Conservation (phyloP, 2,329 filamentous ascomycete genomes). For the Paraphaeosphaeria minitans region DNA sequence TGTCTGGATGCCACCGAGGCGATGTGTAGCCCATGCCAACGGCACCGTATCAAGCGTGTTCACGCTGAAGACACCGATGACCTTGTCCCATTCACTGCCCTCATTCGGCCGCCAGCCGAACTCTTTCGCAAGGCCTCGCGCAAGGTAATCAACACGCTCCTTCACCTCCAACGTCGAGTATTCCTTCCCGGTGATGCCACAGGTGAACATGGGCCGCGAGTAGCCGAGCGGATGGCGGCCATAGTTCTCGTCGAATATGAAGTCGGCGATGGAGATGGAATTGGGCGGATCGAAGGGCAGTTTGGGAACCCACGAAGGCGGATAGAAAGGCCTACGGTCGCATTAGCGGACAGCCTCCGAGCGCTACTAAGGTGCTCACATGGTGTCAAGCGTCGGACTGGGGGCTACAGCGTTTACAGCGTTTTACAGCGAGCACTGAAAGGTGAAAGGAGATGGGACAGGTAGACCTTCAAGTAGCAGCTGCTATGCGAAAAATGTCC, state of each 20-base stretch:
- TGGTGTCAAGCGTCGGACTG: not conserved
- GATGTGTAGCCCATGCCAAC: slow-evolving; percentile 74
- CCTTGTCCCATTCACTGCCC: slow-evolving; percentile 81
- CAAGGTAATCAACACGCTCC: slow-evolving; percentile 68
- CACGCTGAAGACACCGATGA: slow-evolving; percentile 75
- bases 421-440: not conserved
- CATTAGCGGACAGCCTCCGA: not conserved
- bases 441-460: not conserved
- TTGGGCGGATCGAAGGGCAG: slow-evolving; percentile 72
- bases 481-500: not conserved
- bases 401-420: not conserved
- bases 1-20: slow-evolving; percentile 73
- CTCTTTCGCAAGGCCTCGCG: slow-evolving; percentile 71
- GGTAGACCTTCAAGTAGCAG: not conserved
- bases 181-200: slow-evolving; percentile 72
- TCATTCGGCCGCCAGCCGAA: slow-evolving; percentile 72
- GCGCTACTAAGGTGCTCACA: not conserved
- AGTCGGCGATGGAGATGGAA: slow-evolving; percentile 74
- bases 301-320: slow-evolving; percentile 66
- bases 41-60: slow-evolving; percentile 82
- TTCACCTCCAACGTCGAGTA: slow-evolving; percentile 68
- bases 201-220: slow-evolving; percentile 75
- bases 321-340: slow-evolving; percentile 57
- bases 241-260: slow-evolving; percentile 74
- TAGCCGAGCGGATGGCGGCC: slow-evolving; percentile 67